Conservation (phyloP, 768 basidiomycete species). For the Scleroderma bovista region DNA sequence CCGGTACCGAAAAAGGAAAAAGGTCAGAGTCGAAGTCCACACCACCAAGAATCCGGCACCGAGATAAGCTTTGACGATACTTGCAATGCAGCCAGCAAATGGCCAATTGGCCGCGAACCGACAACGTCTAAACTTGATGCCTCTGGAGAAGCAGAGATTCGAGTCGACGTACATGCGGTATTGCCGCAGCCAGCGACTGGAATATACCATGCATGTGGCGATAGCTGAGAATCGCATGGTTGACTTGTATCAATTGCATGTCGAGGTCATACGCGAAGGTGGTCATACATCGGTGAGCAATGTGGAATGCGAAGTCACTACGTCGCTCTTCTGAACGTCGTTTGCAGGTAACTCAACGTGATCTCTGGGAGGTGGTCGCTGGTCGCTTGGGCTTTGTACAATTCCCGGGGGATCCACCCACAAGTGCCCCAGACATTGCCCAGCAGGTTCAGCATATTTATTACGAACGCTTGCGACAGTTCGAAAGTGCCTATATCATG, state of each 20-base stretch:
- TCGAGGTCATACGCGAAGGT: slow-evolving; percentile 53
- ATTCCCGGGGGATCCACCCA: slow-evolving; percentile 63
- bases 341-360: slow-evolving; percentile 47
- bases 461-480: slow-evolving; percentile 48
- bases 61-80: no score
- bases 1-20: no score
- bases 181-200: slow-evolving; percentile 36
- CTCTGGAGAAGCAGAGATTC: slow-evolving; percentile 49
- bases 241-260: slow-evolving; percentile 57
- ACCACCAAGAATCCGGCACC: no score
- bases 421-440: slow-evolving; percentile 56
- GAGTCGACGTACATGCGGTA: slow-evolving; percentile 46
- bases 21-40: no score
- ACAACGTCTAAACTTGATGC: slow-evolving; percentile 18
- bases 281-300: slow-evolving; percentile 42
- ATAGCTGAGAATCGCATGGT: slow-evolving; percentile 49
- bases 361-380: slow-evolving; percentile 61
- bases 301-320: slow-evolving; percentile 1
- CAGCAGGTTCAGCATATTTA: slow-evolving; percentile 57
- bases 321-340: slow-evolving; percentile 7
- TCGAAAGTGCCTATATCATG: slow-evolving; percentile 50
- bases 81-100: slow-evolving; percentile 7
- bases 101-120: slow-evolving; percentile 20
- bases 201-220: slow-evolving; percentile 37
- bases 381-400: slow-evolving; percentile 60